Evolutionary conservation across 2,329 filamentous ascomycete genomes (phyloP), one percentile per base, ranked within the genome.

Genomic region (Aspergillus hiratsukae): DNA sequence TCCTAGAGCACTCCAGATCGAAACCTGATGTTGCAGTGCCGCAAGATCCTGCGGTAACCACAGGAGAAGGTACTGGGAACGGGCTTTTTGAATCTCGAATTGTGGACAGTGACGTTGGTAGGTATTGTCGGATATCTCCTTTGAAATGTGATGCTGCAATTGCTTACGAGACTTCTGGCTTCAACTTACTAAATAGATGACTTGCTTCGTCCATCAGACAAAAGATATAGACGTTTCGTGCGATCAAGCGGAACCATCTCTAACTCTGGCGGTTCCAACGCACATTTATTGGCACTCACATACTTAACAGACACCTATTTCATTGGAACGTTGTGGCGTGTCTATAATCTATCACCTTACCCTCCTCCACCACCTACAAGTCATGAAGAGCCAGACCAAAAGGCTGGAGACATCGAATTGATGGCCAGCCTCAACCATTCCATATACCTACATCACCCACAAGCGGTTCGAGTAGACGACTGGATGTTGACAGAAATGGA

Each of bases 241-340:
- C 73, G 76, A 9, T 71, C 74, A 8, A 69, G 75, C 40, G 91
- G 91, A 35, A 80, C 74, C 55, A 94, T 97, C 66, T 88, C 87
- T 41, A 80, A 83, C 1, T 80, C 80, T 4, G 90, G 90, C 21
- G 90, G 91, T 1, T 84, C 87, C 61, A 83, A 88, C 66, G 90
- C 91, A 9, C 92, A 97, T 70, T 79, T 96, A 40, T 88, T 84
- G 40, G 94, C 94, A 8, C 80, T 99, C 60, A 93, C 93, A 27
- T 99, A 97, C 77, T 89, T 97, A 78, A 90, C 87, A 29, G 93
- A 97, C 75, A 89, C 84, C 69, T 94, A 90, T 77, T 97, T 99
- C 75, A 92, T 97, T 72, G 92, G 90, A 40, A 97, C 92, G 2
- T 84, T 97, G 8, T 81, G 87, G 28, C 85, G 90, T 19, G 87